phyloP scores from a whole-genome alignment of 306 rosid genomes.

The Gleditsia sinensis region DNA sequence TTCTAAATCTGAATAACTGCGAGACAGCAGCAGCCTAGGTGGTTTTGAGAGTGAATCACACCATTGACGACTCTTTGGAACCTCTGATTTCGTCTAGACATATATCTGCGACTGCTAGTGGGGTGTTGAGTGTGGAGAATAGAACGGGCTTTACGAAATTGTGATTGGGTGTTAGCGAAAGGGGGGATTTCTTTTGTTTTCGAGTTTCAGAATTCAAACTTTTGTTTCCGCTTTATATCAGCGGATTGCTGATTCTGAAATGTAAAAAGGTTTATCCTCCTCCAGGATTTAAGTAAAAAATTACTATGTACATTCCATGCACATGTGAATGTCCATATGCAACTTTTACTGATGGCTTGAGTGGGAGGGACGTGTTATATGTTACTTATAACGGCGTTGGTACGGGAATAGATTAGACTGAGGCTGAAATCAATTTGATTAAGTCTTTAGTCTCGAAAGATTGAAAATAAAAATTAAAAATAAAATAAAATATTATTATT shows the following conservation, averaged over 20 bases:
- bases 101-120: conserved; percentile 28
- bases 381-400: background rate
- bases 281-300: no score
- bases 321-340: background rate
- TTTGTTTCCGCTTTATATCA: conserved; percentile 18
- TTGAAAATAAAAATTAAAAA: no score
- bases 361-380: background rate
- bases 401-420: no score
- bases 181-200: conserved; percentile 29
- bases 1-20: conserved; percentile 47
- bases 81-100: conserved; percentile 36
- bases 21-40: conserved; percentile 18
- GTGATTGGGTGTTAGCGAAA: conserved; percentile 35
- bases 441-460: no score
- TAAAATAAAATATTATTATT: no score
- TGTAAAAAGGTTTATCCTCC: conserved; percentile 29
- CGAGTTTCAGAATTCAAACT: conserved; percentile 38
- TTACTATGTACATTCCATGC: background rate
- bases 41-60: conserved; percentile 31
- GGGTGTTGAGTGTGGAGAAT: conserved; percentile 33
- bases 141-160: conserved; percentile 35
- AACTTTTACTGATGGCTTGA: background rate
- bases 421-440: no score
- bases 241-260: conserved; percentile 35
- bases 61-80: conserved; percentile 33